Conservation (phyloP, 208 protist species). For the Leishmania tarentolae region DNA sequence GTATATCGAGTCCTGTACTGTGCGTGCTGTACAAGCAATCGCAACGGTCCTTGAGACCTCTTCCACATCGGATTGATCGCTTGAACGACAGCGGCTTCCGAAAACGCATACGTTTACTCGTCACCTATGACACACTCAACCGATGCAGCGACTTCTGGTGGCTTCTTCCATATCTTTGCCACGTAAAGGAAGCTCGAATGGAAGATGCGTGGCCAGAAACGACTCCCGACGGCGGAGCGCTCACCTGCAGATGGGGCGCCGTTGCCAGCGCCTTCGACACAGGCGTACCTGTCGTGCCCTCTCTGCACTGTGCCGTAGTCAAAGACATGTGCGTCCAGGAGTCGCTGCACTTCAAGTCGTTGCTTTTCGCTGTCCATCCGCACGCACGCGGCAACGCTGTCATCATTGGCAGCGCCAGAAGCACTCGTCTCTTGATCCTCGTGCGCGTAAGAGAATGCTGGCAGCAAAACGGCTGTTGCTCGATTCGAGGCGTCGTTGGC, state of each 20-base stretch:
- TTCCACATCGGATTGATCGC: neutral
- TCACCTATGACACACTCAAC: neutral
- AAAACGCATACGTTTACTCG: neutral
- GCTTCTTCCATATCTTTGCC: slow-evolving; percentile 76
- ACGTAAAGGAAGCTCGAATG: slow-evolving; percentile 84
- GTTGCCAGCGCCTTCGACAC: neutral
- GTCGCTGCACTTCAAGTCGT: slow-evolving; percentile 15
- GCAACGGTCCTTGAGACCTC: neutral
- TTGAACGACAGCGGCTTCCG: neutral
- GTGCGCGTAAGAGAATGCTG: slow-evolving; percentile 33
- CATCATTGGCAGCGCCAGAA: neutral
- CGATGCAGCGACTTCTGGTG: neutral
- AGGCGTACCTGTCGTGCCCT: neutral
- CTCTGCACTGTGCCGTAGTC: slow-evolving; percentile 35
- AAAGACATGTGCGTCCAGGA: slow-evolving; percentile 23
- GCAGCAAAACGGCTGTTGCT: slow-evolving; percentile 10
- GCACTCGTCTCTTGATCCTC: slow-evolving; percentile 1
- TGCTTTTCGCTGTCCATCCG: slow-evolving; percentile 8
- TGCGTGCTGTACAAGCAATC: neutral
- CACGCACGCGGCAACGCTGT: slow-evolving; percentile 18
- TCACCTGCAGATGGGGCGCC: neutral
- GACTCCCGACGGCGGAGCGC: slow-evolving; percentile 26
- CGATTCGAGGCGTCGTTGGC: neutral
- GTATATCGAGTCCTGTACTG: neutral
- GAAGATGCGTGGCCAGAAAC: slow-evolving; percentile 71